Evolutionary conservation across 768 basidiomycete genomes (phyloP), one percentile per base, ranked within the genome.

Genomic region (Sarcomyxa edulis): DNA sequence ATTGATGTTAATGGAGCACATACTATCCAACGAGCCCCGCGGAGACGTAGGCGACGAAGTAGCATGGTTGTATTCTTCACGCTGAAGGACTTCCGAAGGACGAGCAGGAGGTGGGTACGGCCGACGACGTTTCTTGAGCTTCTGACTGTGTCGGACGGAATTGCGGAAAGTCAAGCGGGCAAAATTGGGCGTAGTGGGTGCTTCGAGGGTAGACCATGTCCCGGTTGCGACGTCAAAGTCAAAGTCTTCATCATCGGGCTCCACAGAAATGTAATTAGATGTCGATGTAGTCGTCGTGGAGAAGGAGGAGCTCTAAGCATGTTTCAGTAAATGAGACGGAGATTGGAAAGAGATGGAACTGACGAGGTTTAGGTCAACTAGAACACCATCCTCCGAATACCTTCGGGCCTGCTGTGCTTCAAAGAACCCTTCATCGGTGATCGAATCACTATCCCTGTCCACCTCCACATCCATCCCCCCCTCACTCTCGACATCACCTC

Each of bases 201-300:
- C 32, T 21, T 54, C 53, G 5, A 52, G 27, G 9, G 44, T 41
- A 14, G 50, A 50, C 53, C 53, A 54, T 3, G 46, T 35, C 7
- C 30, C 24, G 3, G 42, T 48, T 3, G 19, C 37, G 19, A 12
- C 30, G 12, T 40, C 32, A 35, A 29, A 24, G 11, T 41, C 46
- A 16, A 52, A 47, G 23, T 37, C 32, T 3, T 12, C 32, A 26
- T 30, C 44, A 32, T 45, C 48, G 12, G 24, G 24, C 5, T 46
- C 39, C 12, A 52, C 46, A 7, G 48, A 31, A n/a, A 55, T 32
- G 33, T 52, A 55, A 32, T 53, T 53, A 12, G 54, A 53, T 6
- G 52, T 53, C 6, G 54, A 53, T 12, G 51, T 55, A 9, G 53
- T 53, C 7, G 51, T 48, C 6, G 46, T 49, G 5, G 53, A 55